Conservation (phyloP, 306 rosid species). For the Benincasa hispida region DNA sequence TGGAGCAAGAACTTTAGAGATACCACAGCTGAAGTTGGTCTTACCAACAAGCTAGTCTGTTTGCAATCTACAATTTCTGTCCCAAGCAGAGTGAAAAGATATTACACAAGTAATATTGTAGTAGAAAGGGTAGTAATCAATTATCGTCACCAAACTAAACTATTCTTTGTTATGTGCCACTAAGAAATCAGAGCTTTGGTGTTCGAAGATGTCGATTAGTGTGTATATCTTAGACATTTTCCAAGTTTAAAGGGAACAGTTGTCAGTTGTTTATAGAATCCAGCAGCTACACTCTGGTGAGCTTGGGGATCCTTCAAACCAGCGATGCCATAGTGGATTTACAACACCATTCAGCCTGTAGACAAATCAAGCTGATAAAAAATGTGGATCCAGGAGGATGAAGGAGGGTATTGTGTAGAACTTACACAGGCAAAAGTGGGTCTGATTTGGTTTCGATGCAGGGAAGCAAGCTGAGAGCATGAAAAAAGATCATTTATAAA, state of each 20-base stretch:
- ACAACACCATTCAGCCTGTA: conserved; percentile 53
- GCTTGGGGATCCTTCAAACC: conserved; percentile 79
- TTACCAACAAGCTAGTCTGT: background rate
- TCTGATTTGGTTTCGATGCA: conserved; percentile 38
- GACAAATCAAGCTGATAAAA: background rate
- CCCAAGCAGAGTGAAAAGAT: background rate
- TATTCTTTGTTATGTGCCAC: background rate
- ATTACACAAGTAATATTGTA: background rate
- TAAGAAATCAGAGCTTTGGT: background rate
- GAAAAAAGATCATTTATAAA: background rate
- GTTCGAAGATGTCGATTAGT: background rate
- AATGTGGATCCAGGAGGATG: background rate
- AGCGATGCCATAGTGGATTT: conserved; percentile 54
- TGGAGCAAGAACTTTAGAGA: background rate
- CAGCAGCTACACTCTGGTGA: conserved; percentile 49
- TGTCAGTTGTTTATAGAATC: conserved; percentile 36
- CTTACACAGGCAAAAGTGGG: conserved; percentile 63
- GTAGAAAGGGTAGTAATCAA: background rate
- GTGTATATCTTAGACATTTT: background rate
- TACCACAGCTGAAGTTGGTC: background rate
- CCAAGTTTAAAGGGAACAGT: background rate
- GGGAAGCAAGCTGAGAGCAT: conserved; percentile 33
- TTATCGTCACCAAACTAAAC: background rate
- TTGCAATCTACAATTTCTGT: background rate
- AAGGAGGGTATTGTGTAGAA: conserved; percentile 12